Evolutionary conservation across 371 early-diverging fungal species (phyloP), one percentile per base, ranked within the genome.

Genomic region (Mortierella sp.): DNA sequence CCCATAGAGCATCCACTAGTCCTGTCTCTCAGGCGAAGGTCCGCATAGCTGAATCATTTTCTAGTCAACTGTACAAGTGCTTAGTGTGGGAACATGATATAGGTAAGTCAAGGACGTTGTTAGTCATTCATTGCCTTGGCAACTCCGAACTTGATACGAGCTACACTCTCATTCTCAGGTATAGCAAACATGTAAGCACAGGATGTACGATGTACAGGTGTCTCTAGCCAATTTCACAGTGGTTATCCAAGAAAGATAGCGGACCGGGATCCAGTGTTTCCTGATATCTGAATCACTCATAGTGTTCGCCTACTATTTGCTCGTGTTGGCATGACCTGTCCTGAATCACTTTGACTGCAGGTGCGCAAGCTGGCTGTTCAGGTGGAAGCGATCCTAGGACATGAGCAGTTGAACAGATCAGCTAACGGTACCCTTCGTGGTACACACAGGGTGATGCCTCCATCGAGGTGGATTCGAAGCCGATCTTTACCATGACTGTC

Each of bases 291-390:
- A 9, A 6, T 7, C 9, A n/a, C n/a, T n/a, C n/a, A 40, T 10
- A 39, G 39, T 22, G 8, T 40, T 3, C 19, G 29, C 83, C 84
- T 87, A 93, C 94, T 87, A 86, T 83, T 92, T 92, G 60, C 86
- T 90, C 28, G 94, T 96, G 69, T 94, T 95, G n/a, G 96, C 94
- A 72, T 96, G 94, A 51, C 96, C 96, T 28, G 95, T 95, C 28
- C 96, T 95, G 44, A 93, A 90, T 76, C 92, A 92, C 79, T 92
- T 92, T 37, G 93, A 91, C 83, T 94, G 94, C 55, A 93, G 83
- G 76, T 94, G 93, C 69, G 92, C 93, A 47, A 94, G 85, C 63
- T 94, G 94, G 79, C 90, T 91, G 78, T 92, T 93, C 57, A 92
- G 81, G 63, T 90, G 91, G 64, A 88, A 82, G 14, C 90, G 85